Conservation (phyloP, 208 protist species). For the Trypanosoma brucei region DNA sequence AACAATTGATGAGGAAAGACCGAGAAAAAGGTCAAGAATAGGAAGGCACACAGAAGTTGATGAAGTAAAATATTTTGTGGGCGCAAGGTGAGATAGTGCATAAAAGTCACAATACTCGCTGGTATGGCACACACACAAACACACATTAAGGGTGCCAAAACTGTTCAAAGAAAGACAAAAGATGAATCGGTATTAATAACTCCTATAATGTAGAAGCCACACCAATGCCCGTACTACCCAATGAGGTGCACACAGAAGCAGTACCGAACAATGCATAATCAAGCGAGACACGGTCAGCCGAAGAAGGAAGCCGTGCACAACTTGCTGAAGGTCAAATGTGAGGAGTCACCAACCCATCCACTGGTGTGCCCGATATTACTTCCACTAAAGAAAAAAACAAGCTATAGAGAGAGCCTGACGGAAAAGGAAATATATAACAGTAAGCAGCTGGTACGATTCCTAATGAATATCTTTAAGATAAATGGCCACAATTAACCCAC, state of each 20-base stretch:
- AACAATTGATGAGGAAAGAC: not conserved
- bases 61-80: not conserved
- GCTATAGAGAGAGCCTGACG: not conserved
- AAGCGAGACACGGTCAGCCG: conserved; percentile 2
- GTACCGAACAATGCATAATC: not conserved
- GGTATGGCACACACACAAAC: not conserved
- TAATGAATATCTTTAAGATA: no score
- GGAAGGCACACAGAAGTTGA: not conserved
- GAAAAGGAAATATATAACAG: not conserved
- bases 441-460: not conserved
- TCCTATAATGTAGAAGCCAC: no score
- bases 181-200: not conserved
- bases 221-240: not conserved
- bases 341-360: not conserved
- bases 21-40: not conserved
- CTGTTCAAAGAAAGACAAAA: no score
- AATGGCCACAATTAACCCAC: no score
- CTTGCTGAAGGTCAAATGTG: not conserved
- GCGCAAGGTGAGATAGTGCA: not conserved
- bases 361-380: not conserved
- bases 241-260: not conserved
- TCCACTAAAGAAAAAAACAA: not conserved
- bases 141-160: not conserved
- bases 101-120: not conserved
- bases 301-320: not conserved